Evolutionary conservation across 148 eudicot genomes (phyloP).

Genomic region (Chenopodium berlandieri): DNA sequence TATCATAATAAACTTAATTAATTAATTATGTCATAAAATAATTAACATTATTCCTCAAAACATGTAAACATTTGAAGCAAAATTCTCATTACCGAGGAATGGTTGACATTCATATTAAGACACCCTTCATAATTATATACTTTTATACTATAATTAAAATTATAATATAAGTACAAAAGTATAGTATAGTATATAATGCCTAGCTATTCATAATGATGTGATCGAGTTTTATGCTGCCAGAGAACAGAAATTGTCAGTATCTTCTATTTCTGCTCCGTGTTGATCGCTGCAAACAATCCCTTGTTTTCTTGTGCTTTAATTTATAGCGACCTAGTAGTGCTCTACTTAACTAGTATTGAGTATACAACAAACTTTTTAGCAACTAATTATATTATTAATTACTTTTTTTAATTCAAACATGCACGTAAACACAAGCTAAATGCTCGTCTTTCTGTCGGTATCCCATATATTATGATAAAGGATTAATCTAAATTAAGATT

Average conservation of each 20-base stretch:
- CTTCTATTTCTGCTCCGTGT: constrained; percentile 42
- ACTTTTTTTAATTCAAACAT: constrained; percentile 17
- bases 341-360: neutral
- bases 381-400: neutral
- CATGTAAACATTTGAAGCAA: constrained; percentile 36
- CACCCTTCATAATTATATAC: neutral
- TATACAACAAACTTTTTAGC: neutral
- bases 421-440: constrained; percentile 35
- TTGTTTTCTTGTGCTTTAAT: constrained; percentile 31
- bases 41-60: constrained; percentile 29
- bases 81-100: constrained; percentile 33
- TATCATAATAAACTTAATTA: constrained; percentile 3
- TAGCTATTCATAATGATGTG: constrained; percentile 21
- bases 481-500: neutral
- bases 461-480: neutral
- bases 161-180: neutral
- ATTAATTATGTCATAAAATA: neutral
- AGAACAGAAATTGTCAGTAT: constrained; percentile 34
- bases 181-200: constrained; percentile 25
- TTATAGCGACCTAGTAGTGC: constrained; percentile 1
- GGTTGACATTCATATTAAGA: constrained; percentile 34
- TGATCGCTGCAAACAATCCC: constrained; percentile 36
- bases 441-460: constrained; percentile 31
- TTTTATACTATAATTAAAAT: neutral
- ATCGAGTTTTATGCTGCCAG: constrained; percentile 31